Conservation (phyloP, 371 early-diverging fungal species). For the Chytridiales sp. region DNA sequence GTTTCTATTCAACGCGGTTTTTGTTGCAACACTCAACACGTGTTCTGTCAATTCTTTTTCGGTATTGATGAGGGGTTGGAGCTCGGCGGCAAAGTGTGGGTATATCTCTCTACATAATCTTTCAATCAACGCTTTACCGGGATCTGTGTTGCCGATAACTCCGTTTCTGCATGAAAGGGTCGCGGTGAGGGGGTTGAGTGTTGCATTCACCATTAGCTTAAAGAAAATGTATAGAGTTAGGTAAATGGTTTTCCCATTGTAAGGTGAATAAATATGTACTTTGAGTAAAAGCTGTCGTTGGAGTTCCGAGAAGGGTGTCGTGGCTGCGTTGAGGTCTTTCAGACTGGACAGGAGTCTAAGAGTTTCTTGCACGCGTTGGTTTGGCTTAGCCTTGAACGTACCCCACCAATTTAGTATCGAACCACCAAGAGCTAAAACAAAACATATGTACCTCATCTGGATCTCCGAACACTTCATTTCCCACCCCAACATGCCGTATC, state of each 20-base stretch:
- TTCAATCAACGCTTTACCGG: conserved; percentile 5
- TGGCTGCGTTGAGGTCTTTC: too few relatives aligned
- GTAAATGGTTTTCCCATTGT: too few relatives aligned
- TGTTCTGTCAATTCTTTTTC: conserved; percentile 1
- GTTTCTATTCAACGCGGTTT: conserved; percentile 26
- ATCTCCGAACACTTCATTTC: conserved; percentile 20
- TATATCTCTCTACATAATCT: conserved; percentile 13
- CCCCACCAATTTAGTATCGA: too few relatives aligned
- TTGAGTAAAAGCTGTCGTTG: too few relatives aligned
- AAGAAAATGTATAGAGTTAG: background rate
- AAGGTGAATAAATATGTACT: too few relatives aligned
- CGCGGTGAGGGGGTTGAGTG: conserved; percentile 35
- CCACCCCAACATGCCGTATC: conserved; percentile 20
- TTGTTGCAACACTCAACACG: conserved; percentile 12
- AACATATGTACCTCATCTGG: background rate
- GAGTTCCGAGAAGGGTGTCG: too few relatives aligned
- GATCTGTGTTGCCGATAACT: background rate
- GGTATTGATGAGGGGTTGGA: background rate
- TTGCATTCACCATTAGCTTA: conserved; percentile 27
- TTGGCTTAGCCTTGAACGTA: too few relatives aligned
- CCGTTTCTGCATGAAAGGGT: conserved; percentile 24
- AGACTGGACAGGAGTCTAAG: too few relatives aligned
- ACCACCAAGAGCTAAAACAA: too few relatives aligned
- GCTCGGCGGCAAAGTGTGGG: conserved; percentile 3
- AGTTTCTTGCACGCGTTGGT: too few relatives aligned